A percentile compares a stretch with the other conserved stretches of the same genome.
Conservation (phyloP, 371 early-diverging fungal species). For the Actinomucor elegans region DNA sequence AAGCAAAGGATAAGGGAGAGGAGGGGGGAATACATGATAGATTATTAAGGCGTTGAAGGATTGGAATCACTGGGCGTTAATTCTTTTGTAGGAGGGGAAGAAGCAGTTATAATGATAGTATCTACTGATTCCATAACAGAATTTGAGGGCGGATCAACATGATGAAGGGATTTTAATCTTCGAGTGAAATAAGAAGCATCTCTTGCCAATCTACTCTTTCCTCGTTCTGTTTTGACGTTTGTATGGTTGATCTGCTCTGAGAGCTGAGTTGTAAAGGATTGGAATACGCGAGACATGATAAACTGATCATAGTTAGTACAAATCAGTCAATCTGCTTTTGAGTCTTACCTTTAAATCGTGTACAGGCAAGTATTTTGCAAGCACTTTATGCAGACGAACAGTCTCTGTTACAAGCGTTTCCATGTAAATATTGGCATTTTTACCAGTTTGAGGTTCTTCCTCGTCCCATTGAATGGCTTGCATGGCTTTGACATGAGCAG, state of each 20-base stretch:
- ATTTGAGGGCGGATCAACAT: slow-evolving; percentile 72
- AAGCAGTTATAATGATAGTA: background rate
- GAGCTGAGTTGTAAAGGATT: slow-evolving; percentile 70
- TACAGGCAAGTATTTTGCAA: slow-evolving; percentile 75
- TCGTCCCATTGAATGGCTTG: slow-evolving; percentile 73
- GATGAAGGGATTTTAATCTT: slow-evolving; percentile 66
- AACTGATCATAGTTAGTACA: slow-evolving; percentile 27
- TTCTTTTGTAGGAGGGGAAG: background rate
- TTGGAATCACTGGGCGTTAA: background rate
- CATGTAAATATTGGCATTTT: slow-evolving; percentile 65
- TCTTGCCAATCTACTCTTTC: slow-evolving; percentile 75
- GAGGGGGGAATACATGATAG: too few species aligned
- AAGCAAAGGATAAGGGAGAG: too few species aligned
- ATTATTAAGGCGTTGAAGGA: background rate
- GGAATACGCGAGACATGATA: slow-evolving; percentile 75
- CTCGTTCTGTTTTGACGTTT: slow-evolving; percentile 68
- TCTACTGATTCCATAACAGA: slow-evolving; percentile 78
- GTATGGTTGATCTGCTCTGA: slow-evolving; percentile 70
- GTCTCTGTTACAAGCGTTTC: slow-evolving; percentile 89
- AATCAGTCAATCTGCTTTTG: background rate
- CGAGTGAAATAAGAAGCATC: slow-evolving; percentile 74
- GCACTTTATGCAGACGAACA: slow-evolving; percentile 84
- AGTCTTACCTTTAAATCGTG: slow-evolving; percentile 63
- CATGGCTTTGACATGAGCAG: slow-evolving; percentile 71
- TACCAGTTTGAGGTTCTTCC: slow-evolving; percentile 44